These are phyloP conservation scores for Neoboletus brunneissimus DNA, from an alignment of 768 basidiomycete species.

Conservation along the genomic window DNA sequence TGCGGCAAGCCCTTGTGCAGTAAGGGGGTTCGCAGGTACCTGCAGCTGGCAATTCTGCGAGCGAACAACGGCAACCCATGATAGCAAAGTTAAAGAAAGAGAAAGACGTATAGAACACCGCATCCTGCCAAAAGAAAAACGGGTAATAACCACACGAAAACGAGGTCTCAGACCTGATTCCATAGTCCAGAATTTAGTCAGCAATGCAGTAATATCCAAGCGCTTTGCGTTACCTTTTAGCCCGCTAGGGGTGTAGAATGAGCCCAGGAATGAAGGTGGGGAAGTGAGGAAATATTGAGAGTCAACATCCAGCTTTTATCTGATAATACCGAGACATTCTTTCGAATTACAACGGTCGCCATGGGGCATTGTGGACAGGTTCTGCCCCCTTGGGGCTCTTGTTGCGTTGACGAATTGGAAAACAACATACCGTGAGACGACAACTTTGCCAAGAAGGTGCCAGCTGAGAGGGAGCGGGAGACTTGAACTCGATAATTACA, in stretches of 20 bases:
- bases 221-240: slow-evolving; percentile 6
- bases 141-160: slow-evolving; percentile 11
- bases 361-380: slow-evolving; percentile 1
- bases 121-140: slow-evolving; percentile 12
- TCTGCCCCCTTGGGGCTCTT: neutral
- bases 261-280: neutral
- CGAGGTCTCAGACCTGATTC: slow-evolving; percentile 24
- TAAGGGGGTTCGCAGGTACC: slow-evolving; percentile 22
- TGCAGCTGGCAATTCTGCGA: slow-evolving; percentile 25
- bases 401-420: slow-evolving; percentile 1
- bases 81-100: slow-evolving; percentile 17
- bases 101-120: neutral
- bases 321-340: neutral
- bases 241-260: slow-evolving; percentile 9
- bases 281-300: neutral
- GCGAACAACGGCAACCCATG: slow-evolving; percentile 9
- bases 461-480: neutral
- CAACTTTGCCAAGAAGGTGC: neutral
- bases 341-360: slow-evolving; percentile 7
- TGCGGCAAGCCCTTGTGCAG: slow-evolving; percentile 26
- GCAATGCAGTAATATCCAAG: neutral
- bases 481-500: neutral
- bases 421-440: neutral
- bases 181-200: neutral
- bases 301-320: slow-evolving; percentile 5